Evolutionary conservation across 73 alveolate genomes (phyloP).

Genomic region (Stentor roeselii): DNA sequence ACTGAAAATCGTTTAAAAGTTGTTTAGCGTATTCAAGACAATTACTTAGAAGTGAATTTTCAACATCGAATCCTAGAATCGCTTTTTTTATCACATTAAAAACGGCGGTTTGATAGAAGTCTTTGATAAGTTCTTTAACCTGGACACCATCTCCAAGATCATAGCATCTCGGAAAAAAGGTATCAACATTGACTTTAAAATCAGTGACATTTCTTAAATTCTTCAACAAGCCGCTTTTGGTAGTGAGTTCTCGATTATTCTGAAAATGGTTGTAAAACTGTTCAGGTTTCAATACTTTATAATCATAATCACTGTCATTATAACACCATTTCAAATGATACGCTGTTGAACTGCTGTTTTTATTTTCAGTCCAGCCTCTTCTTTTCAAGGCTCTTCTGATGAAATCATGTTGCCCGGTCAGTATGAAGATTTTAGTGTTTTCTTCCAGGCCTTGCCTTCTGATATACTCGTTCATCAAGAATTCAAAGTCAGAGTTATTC

Average conservation of each 20-base stretch:
- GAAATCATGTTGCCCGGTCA: conserved; percentile 38
- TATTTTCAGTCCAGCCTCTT: conserved; percentile 55
- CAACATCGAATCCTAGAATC: conserved; percentile 7
- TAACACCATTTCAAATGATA: conserved; percentile 56
- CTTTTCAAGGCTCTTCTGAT: conserved; percentile 35
- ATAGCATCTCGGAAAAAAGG: conserved; percentile 53
- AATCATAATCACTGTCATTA: conserved; percentile 45
- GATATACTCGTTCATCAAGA: conserved; percentile 33
- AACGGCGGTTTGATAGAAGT: conserved; percentile 42
- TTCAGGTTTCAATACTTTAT: conserved; percentile 42
- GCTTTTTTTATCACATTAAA: conserved; percentile 45
- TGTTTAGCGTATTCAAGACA: not conserved
- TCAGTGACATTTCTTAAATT: conserved; percentile 31
- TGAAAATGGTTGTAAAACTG: conserved; percentile 53
- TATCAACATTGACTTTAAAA: conserved; percentile 28
- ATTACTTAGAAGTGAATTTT: not conserved
- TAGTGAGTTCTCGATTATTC: conserved; percentile 53
- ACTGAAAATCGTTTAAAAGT: not conserved
- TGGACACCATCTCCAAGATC: conserved; percentile 43
- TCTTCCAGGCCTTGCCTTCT: conserved; percentile 39
- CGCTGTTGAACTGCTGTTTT: conserved; percentile 32
- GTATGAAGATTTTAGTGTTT: conserved; percentile 29
- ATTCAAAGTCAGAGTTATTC: not conserved
- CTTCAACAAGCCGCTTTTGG: conserved; percentile 50
- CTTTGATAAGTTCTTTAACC: conserved; percentile 41